Evolutionary conservation across 169 alveolate genomes (phyloP).

Genomic region (Plasmodium sp.): DNA sequence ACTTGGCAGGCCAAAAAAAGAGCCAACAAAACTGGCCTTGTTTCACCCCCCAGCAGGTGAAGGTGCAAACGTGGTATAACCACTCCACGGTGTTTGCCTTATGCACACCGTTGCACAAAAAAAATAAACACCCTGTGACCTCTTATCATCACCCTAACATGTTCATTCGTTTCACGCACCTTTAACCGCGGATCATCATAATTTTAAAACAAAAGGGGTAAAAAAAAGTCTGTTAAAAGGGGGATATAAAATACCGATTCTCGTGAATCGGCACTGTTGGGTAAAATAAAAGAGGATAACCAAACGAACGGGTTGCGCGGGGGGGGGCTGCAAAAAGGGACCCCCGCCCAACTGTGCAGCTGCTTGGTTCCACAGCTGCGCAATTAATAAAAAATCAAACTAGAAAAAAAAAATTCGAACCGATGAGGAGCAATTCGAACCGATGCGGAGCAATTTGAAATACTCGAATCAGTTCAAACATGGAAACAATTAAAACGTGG

Average conservation of each 20-base stretch:
- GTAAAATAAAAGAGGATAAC: background rate
- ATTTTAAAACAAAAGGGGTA: background rate
- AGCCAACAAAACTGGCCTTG: background rate
- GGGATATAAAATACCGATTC: background rate
- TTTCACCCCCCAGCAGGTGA: background rate
- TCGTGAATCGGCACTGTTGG: background rate
- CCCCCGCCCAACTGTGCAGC: background rate
- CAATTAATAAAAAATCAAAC: background rate
- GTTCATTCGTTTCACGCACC: background rate
- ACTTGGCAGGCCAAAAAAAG: background rate
- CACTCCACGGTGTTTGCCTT: background rate
- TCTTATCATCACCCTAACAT: background rate
- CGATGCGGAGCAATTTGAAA: background rate
- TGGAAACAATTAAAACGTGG: background rate
- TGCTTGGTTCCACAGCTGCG: background rate
- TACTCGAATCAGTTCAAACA: background rate
- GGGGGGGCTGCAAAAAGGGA: background rate
- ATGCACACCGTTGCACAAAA: background rate
- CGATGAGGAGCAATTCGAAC: background rate
- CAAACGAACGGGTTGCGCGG: background rate
- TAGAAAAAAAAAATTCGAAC: background rate
- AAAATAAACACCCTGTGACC: background rate
- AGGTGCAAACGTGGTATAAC: background rate
- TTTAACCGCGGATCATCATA: background rate
- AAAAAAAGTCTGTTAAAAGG: background rate